Conservation (phyloP, 2,329 filamentous ascomycete species). For the Pseudogymnoascus sp. region DNA sequence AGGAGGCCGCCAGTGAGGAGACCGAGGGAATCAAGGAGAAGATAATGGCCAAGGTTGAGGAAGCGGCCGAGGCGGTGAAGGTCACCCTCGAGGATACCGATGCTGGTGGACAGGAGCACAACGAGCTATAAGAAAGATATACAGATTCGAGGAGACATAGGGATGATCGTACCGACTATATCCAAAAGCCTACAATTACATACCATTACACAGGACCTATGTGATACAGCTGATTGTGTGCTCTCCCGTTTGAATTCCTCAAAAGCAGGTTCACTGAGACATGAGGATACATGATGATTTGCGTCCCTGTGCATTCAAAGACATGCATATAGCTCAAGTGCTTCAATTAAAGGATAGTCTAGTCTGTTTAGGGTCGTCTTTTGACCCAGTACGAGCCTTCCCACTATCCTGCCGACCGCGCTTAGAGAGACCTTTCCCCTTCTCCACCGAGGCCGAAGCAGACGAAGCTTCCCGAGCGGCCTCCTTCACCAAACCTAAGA, state of each 20-base stretch:
- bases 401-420: background rate
- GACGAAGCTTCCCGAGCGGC: slow-evolving; percentile 50
- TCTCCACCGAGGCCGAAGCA: background rate
- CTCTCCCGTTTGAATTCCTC: background rate
- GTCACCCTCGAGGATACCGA: slow-evolving; percentile 47
- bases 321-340: background rate
- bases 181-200: background rate
- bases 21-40: slow-evolving; percentile 32
- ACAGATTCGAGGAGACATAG: background rate
- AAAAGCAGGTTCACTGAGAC: background rate
- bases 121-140: slow-evolving; percentile 43
- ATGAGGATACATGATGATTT: background rate
- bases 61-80: slow-evolving; percentile 45
- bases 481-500: slow-evolving; percentile 50
- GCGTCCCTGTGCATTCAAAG: background rate
- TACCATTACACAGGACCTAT: background rate
- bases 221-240: background rate
- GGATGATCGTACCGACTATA: background rate
- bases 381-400: background rate
- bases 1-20: slow-evolving; percentile 34
- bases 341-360: slow-evolving; percentile 1
- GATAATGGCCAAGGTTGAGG: slow-evolving; percentile 39
- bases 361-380: slow-evolving; percentile 1
- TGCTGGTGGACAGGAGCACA: slow-evolving; percentile 47
- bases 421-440: background rate